A percentile compares a stretch with the other conserved stretches of the same genome.
Evolutionary conservation across 345 rosid species (phyloP).

Genomic region (Ailanthus altissimus): DNA sequence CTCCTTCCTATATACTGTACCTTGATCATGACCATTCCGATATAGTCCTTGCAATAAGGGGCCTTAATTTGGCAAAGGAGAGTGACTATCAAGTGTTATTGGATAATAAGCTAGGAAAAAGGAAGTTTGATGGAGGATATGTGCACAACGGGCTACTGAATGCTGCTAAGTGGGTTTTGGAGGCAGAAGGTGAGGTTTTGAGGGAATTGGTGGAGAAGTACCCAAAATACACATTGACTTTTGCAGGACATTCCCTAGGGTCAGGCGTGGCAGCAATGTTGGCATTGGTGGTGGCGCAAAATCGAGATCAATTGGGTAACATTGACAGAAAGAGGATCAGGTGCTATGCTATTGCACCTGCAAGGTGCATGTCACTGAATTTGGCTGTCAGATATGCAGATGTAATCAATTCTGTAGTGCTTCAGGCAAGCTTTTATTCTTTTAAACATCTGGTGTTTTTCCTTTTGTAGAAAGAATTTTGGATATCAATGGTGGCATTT

Average conservation of each 20-base stretch:
- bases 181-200: slow-evolving; percentile 71
- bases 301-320: slow-evolving; percentile 63
- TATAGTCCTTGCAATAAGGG: slow-evolving; percentile 78
- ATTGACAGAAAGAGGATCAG: slow-evolving; percentile 81
- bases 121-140: slow-evolving; percentile 84
- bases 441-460: slow-evolving; percentile 1
- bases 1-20: slow-evolving; percentile 79
- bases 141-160: slow-evolving; percentile 92
- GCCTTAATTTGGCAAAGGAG: slow-evolving; percentile 85
- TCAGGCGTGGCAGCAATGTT: slow-evolving; percentile 93
- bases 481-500: background rate
- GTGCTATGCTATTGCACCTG: slow-evolving; percentile 94
- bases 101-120: slow-evolving; percentile 85
- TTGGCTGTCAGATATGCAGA: slow-evolving; percentile 94
- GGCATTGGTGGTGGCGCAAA: slow-evolving; percentile 64
- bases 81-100: slow-evolving; percentile 80
- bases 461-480: background rate
- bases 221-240: slow-evolving; percentile 80
- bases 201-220: slow-evolving; percentile 60
- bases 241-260: slow-evolving; percentile 92
- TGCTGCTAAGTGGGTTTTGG: slow-evolving; percentile 84
- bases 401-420: slow-evolving; percentile 92
- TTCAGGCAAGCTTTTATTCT: slow-evolving; percentile 61
- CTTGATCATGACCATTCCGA: slow-evolving; percentile 76
- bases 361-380: slow-evolving; percentile 95